Percentiles rank a stretch among this genome's conserved stretches.
phyloP scores from a whole-genome alignment of 2,329 filamentous ascomycete genomes.

The Fusarium sp. region DNA sequence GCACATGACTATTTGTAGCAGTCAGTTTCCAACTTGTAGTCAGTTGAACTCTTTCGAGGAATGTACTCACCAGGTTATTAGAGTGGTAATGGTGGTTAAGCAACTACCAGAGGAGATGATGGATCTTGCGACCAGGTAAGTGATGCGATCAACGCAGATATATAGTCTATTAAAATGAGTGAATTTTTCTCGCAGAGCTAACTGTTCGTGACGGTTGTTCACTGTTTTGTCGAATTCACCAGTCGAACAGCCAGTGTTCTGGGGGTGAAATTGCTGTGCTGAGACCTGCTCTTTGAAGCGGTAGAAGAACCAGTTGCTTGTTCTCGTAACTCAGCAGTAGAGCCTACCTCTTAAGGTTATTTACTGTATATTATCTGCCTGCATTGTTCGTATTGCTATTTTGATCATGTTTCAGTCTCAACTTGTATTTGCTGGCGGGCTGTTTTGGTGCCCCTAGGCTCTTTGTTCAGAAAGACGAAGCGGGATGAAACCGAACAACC shows the following conservation, averaged over 20 bases:
- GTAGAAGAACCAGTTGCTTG: slow-evolving; percentile 6
- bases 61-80: background rate
- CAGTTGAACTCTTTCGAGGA: no score
- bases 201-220: background rate
- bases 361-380: background rate
- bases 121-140: slow-evolving; percentile 11
- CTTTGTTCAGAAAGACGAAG: slow-evolving; percentile 29
- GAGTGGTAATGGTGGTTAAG: background rate
- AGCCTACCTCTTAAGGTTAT: background rate
- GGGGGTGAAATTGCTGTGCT: background rate
- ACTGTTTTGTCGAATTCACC: slow-evolving; percentile 5
- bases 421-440: slow-evolving; percentile 15
- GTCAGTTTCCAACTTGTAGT: background rate
- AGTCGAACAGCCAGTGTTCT: slow-evolving; percentile 26
- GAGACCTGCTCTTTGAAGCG: slow-evolving; percentile 27
- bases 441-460: slow-evolving; percentile 2
- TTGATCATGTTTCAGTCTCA: slow-evolving; percentile 31
- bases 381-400: slow-evolving; percentile 21
- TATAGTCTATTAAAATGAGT: slow-evolving; percentile 8
- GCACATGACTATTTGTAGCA: slow-evolving; percentile 29
- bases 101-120: background rate
- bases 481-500: background rate
- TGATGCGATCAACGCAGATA: slow-evolving; percentile 8
- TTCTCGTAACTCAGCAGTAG: background rate
- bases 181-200: slow-evolving; percentile 4